phyloP scores from a whole-genome alignment of 2,329 filamentous ascomycete genomes.

The Colletotrichum abscissum region DNA sequence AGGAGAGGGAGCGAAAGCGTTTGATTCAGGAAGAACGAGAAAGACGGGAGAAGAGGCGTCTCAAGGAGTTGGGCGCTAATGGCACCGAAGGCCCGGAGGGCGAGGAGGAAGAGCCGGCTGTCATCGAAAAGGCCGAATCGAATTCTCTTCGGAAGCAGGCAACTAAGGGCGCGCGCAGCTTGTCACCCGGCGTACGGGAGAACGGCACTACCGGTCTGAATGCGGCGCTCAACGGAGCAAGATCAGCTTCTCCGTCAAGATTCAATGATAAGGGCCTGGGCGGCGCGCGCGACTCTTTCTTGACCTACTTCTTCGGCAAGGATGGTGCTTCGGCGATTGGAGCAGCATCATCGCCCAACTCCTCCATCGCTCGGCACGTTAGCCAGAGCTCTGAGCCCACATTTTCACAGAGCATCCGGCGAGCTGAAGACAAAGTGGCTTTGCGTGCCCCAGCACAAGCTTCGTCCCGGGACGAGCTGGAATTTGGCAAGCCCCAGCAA shows the following conservation, averaged over 20 bases:
- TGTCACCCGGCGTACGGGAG: constrained; percentile 83
- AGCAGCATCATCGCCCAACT: constrained; percentile 50
- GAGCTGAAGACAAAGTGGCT: constrained; percentile 69
- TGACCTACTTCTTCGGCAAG: constrained; percentile 99
- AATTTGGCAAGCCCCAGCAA: constrained; percentile 51
- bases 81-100: constrained; percentile 78
- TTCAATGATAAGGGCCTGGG: constrained; percentile 70
- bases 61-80: constrained; percentile 88
- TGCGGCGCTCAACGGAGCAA: constrained; percentile 74
- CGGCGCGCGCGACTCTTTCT: constrained; percentile 85
- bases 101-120: constrained; percentile 66
- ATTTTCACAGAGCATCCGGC: constrained; percentile 85
- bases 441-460: constrained; percentile 60
- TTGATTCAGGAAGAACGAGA: constrained; percentile 85
- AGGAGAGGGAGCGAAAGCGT: constrained; percentile 90
- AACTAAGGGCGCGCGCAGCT: constrained; percentile 75
- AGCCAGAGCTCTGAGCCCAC: constrained; percentile 84
- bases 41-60: constrained; percentile 82
- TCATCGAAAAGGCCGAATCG: constrained; percentile 63
- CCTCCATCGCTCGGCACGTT: constrained; percentile 70
- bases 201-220: constrained; percentile 71
- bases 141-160: constrained; percentile 63
- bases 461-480: constrained; percentile 53
- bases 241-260: constrained; percentile 71
- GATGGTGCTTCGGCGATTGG: constrained; percentile 70